Percentiles rank a stretch among this genome's conserved stretches.
These are phyloP conservation scores for Sclerotinia subarctica DNA, from an alignment of 2,329 filamentous ascomycete species.

Conservation along the genomic window DNA sequence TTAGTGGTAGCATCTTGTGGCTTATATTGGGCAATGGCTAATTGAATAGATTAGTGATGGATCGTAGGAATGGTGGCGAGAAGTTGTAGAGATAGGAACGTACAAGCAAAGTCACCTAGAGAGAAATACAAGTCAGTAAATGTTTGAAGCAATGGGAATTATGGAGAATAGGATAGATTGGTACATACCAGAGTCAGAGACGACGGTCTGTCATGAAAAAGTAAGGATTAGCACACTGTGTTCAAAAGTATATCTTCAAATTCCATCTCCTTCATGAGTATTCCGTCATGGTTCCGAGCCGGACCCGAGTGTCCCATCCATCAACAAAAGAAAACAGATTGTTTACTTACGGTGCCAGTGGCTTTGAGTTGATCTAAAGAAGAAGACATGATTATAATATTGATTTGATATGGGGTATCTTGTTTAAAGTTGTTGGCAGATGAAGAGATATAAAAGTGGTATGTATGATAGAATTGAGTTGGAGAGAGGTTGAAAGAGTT, in stretches of 20 bases:
- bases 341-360: constrained; percentile 80
- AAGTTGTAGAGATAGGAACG: constrained; percentile 42
- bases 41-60: constrained; percentile 23
- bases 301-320: constrained; percentile 6
- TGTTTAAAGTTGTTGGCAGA: constrained; percentile 16
- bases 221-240: constrained; percentile 19
- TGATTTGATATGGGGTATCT: constrained; percentile 24
- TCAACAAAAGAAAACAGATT: constrained; percentile 26
- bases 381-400: constrained; percentile 64
- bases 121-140: constrained; percentile 27
- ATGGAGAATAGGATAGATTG: constrained; percentile 10
- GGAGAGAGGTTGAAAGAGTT: constrained; percentile 18
- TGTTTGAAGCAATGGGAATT: constrained; percentile 12
- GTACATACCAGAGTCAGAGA: constrained; percentile 86
- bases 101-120: constrained; percentile 73
- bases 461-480: constrained; percentile 7
- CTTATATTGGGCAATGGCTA: constrained; percentile 99
- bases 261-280: not conserved
- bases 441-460: not conserved
- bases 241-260: constrained; percentile 4
- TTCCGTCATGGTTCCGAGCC: not conserved
- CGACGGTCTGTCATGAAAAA: constrained; percentile 66
- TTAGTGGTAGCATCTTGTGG: constrained; percentile 99
- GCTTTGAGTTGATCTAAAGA: constrained; percentile 97
- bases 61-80: not conserved